These are phyloP conservation scores for Helotiales sp. DNA, from an alignment of 2,329 filamentous ascomycete genomes.

Conservation along the genomic window DNA sequence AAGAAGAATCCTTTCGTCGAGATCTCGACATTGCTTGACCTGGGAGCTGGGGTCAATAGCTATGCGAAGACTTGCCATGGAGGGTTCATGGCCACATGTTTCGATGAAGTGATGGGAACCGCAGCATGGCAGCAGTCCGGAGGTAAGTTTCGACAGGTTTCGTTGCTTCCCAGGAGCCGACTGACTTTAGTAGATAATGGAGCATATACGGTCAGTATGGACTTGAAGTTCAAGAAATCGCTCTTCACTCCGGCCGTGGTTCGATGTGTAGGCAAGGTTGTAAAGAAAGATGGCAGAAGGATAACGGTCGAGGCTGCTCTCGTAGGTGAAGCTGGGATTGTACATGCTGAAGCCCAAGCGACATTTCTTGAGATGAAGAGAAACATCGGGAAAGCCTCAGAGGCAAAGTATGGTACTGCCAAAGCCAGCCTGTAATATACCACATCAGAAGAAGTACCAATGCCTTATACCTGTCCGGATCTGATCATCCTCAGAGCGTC, in stretches of 20 bases:
- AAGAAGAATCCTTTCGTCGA: conserved; percentile 3
- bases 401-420: conserved; percentile 4
- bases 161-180: background rate
- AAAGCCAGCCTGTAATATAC: conserved; percentile 1
- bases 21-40: background rate
- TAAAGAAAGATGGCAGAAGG: conserved; percentile 4
- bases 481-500: background rate
- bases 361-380: conserved; percentile 8
- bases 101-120: conserved; percentile 10
- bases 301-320: conserved; percentile 1
- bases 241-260: conserved; percentile 1
- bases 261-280: background rate
- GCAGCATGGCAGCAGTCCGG: conserved; percentile 8
- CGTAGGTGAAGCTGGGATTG: background rate
- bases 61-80: conserved; percentile 8
- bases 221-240: conserved; percentile 3
- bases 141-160: background rate
- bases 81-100: conserved; percentile 4
- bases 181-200: background rate
- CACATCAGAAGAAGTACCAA: too few relatives aligned
- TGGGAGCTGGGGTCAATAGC: background rate
- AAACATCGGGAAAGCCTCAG: conserved; percentile 4
- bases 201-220: conserved; percentile 1
- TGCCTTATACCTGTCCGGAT: background rate
- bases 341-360: conserved; percentile 2